Evolutionary conservation across 805 yeast species (phyloP).

Genomic region (Monosporozyma aerobia): DNA sequence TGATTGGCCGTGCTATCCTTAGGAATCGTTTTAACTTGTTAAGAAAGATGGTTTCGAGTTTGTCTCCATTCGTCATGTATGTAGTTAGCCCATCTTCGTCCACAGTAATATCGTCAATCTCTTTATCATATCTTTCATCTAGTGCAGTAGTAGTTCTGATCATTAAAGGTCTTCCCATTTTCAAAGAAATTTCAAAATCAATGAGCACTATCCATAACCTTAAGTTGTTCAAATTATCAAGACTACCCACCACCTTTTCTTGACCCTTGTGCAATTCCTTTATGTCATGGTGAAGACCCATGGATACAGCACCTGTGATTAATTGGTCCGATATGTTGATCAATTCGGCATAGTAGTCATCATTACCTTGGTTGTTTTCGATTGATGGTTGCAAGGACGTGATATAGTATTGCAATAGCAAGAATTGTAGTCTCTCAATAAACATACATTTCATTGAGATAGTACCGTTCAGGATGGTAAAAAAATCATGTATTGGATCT

Average conservation of each 20-base stretch:
- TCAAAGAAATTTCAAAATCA: constrained; percentile 18
- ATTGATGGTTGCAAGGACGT: constrained; percentile 10
- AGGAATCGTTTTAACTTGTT: constrained; percentile 13
- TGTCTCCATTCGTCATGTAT: background rate
- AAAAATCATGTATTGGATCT: constrained; percentile 10
- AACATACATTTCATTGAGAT: constrained; percentile 20
- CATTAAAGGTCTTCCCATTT: constrained; percentile 18
- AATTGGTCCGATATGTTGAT: constrained; percentile 10
- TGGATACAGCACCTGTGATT: constrained; percentile 10
- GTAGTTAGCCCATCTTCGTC: background rate
- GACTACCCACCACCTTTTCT: constrained; percentile 13
- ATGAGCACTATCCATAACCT: constrained; percentile 21
- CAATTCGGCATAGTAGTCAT: constrained; percentile 1
- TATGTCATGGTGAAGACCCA: constrained; percentile 22
- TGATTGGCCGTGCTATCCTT: constrained; percentile 14
- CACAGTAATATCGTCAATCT: background rate
- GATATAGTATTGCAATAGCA: constrained; percentile 11
- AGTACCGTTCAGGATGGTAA: constrained; percentile 19
- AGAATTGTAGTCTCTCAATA: constrained; percentile 22
- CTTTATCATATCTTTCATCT: constrained; percentile 1
- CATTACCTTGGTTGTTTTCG: constrained; percentile 14
- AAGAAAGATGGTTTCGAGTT: constrained; percentile 4
- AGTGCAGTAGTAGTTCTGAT: constrained; percentile 4
- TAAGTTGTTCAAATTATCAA: constrained; percentile 15
- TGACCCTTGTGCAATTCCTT: constrained; percentile 8